Evolutionary conservation across 257 asterid species (phyloP), one percentile per base, ranked within the genome.

Genomic region (Solanum chilense): DNA sequence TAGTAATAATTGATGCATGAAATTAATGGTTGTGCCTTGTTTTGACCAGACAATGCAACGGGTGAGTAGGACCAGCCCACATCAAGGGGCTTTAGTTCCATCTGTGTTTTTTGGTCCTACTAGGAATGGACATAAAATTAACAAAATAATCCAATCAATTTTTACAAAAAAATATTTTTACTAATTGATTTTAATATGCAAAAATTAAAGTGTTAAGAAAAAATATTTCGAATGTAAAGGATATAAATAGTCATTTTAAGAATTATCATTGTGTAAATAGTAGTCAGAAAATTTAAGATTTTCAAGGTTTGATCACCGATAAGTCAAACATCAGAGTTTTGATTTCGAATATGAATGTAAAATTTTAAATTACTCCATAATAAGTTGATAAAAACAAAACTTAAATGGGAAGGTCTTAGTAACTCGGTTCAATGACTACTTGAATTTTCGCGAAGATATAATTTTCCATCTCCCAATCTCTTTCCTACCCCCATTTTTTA

Each of bases 1-100:
- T 85, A 87, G 90, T 62, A 15, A 83, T 81, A 52, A 88, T 89
- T 88, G 88, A 90, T 90, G 90, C 89, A 87, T 89, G 93, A 89
- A 89, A 91, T 89, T 88, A 56, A 87, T 86, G 88, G 89, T 37
- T 2, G 9, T 89, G 91, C 82, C 75, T 14, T 44, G 49, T 71
- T 35, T 88, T 86, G 75, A n/a, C 25, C 84, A 9, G 87, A 83
- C 90, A 87, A 3, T 5, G 77, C 69, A 88, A 88, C 86, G 88
- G 84, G 90, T 87, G 45, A 37, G 89, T 68, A 41, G 94, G 95
- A 3, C 90, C 93, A 76, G 2, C 12, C 52, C 82, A 74, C 82
- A 74, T 37, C 82, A 78, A 27, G 21, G 66, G 68, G 2, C 10
- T 78, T 78, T 44, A 77, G 84, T 44, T 77, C 84, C 15, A 25